Conservation (phyloP, 2,329 filamentous ascomycete species). For the Microsporum ferrugineum region DNA sequence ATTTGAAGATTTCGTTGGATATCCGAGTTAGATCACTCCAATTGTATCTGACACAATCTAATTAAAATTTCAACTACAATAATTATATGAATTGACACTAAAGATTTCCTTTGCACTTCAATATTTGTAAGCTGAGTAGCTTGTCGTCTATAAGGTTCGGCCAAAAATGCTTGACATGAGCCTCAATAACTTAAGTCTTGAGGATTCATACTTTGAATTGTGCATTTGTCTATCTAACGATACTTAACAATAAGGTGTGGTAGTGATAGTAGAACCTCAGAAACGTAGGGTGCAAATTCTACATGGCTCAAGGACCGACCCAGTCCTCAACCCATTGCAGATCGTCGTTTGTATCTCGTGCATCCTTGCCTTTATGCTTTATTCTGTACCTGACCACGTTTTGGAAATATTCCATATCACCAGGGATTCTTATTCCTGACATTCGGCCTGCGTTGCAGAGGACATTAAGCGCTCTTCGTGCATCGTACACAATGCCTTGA, state of each 20-base stretch:
- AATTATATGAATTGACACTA: neutral
- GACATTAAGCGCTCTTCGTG: neutral
- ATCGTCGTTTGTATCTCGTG: neutral
- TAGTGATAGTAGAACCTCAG: neutral
- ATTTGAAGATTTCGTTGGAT: neutral
- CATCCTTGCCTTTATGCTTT: neutral
- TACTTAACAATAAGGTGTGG: neutral
- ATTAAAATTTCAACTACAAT: too few relatives aligned
- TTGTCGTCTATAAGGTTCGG: neutral
- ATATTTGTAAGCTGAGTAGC: neutral
- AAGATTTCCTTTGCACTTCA: neutral
- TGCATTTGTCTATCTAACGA: neutral
- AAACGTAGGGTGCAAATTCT: neutral
- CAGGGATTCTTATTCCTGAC: neutral
- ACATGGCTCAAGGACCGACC: too few relatives aligned
- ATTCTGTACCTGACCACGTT: neutral
- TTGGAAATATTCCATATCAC: neutral
- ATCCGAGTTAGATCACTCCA: neutral
- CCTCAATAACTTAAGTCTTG: neutral
- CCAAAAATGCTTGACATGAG: neutral
- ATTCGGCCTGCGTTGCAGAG: neutral
- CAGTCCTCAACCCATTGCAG: neutral
- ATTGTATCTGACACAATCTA: too few relatives aligned
- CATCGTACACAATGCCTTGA: neutral
- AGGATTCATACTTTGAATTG: neutral